Evolutionary conservation across 495 filamentous ascomycete species (phyloP).

Genomic region (Articulospora tetracladia): DNA sequence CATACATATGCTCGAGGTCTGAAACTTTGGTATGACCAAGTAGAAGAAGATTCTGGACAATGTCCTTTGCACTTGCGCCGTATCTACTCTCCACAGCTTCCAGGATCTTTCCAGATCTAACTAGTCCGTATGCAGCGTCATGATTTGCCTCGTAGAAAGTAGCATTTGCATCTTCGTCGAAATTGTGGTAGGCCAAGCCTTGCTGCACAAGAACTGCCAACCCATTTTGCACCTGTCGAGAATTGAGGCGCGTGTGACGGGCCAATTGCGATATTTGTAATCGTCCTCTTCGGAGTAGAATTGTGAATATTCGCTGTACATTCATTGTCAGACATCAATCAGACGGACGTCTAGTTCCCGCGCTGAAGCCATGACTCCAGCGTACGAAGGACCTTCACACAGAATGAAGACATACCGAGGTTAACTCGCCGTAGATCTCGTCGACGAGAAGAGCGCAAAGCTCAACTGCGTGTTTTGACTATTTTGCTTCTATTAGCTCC

Average conservation of each 20-base stretch:
- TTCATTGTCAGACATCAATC: constrained; percentile 19
- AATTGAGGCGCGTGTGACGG: constrained; percentile 62
- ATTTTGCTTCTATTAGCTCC: constrained; percentile 11
- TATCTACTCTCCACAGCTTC: constrained; percentile 66
- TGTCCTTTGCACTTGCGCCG: constrained; percentile 61
- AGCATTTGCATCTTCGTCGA: constrained; percentile 53
- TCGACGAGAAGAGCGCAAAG: constrained; percentile 86
- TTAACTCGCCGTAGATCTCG: constrained; percentile 83
- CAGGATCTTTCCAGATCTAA: constrained; percentile 79
- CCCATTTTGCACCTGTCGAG: constrained; percentile 68
- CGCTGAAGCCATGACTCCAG: neutral
- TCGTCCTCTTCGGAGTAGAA: constrained; percentile 72
- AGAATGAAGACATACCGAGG: constrained; percentile 62
- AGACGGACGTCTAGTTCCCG: constrained; percentile 7
- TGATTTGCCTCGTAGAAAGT: constrained; percentile 80
- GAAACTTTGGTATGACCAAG: constrained; percentile 73
- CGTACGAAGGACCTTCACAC: neutral
- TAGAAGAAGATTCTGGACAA: constrained; percentile 70
- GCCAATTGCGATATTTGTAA: constrained; percentile 63
- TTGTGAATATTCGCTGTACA: constrained; percentile 69
- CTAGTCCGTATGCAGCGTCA: constrained; percentile 69
- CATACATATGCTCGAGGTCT: constrained; percentile 54
- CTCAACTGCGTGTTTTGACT: constrained; percentile 65
- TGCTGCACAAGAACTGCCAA: constrained; percentile 83
- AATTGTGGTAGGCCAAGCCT: constrained; percentile 74